Evolutionary conservation across 805 yeast species (phyloP), one percentile per base, ranked within the genome.

Genomic region (Zygosaccharomyces bisporus): DNA sequence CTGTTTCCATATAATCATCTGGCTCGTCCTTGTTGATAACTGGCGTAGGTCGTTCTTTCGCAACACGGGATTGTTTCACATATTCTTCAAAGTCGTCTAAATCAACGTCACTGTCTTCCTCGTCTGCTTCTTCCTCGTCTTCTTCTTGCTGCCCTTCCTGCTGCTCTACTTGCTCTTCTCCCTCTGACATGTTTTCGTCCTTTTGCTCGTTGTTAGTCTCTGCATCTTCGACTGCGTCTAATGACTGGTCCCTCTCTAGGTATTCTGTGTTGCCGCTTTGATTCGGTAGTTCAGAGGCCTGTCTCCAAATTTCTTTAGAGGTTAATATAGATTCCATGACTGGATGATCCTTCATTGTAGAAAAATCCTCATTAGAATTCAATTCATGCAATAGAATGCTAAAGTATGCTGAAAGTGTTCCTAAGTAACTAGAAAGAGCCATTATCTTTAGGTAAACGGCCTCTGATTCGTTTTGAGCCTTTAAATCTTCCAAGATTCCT

Each of bases 261-360:
- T 53, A 58, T 43, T 58, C 65, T 3, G 18, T 6, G 40, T 58
- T 64, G 5, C 53, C 56, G 25, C 50, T 31, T 21, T 56, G 53
- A 27, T 58, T 72, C 10, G 75, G 76, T 27, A 82, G 60, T 49
- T 71, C 77, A 37, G 68, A 72, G 4, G 95, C 95, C 56, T 85
- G 90, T 60, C 93, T 77, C 96, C 96, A 90, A 13, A 86, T 74
- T 58, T 91, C 96, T 53, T 95, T 76, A 2, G 93, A 74, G 42
- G 84, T 80, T 43, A 91, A 69, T 25, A 91, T 81, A 21, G 84
- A 77, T 57, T 86, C 89, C 96, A 93, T 91, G 1, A 91, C 83
- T 2, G 91, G 85, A 53, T 85, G 91, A 44, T 87, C 95, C 55
- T 87, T 88, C 83, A 90, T 80, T 8, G 77, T 68, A 25, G 71